These are phyloP conservation scores for Hypoxylon sp. DNA, from an alignment of 2,329 filamentous ascomycete species.

Conservation along the genomic window DNA sequence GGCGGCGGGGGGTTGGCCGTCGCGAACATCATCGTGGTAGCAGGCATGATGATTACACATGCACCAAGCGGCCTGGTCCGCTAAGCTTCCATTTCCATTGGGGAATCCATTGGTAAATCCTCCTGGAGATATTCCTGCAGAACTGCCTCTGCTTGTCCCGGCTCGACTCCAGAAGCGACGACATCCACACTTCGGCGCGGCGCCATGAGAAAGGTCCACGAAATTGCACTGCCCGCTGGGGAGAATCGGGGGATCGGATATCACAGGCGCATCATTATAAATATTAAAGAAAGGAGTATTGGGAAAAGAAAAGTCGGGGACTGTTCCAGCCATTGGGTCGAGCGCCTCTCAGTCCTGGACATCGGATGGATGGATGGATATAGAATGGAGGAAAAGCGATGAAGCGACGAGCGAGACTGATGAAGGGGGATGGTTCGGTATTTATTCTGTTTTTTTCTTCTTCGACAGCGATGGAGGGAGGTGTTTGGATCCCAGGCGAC, in stretches of 20 bases:
- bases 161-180: slow-evolving; percentile 67
- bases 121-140: slow-evolving; percentile 38
- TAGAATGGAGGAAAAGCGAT: slow-evolving; percentile 21
- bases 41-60: slow-evolving; percentile 72
- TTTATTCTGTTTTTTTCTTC: slow-evolving; percentile 48
- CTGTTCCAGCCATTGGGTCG: slow-evolving; percentile 62
- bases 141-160: slow-evolving; percentile 44
- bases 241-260: slow-evolving; percentile 47
- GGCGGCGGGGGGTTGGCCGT: slow-evolving; percentile 42
- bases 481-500: slow-evolving; percentile 40
- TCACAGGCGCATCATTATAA: slow-evolving; percentile 57
- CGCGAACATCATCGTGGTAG: slow-evolving; percentile 62
- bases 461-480: slow-evolving; percentile 35
- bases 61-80: slow-evolving; percentile 61
- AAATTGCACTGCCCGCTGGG: slow-evolving; percentile 66
- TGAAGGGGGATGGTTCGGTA: slow-evolving; percentile 34
- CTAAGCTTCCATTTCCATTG: slow-evolving; percentile 24
- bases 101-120: slow-evolving; percentile 40
- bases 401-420: slow-evolving; percentile 22
- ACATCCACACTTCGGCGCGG: slow-evolving; percentile 65
- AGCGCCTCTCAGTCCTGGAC: slow-evolving; percentile 46
- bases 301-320: slow-evolving; percentile 56
- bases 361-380: too few relatives aligned
- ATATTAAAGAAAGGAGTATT: slow-evolving; percentile 63
- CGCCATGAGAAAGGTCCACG: slow-evolving; percentile 61